Evolutionary conservation across 2,329 filamentous ascomycete genomes (phyloP).

Genomic region (Paraphoma sp.): DNA sequence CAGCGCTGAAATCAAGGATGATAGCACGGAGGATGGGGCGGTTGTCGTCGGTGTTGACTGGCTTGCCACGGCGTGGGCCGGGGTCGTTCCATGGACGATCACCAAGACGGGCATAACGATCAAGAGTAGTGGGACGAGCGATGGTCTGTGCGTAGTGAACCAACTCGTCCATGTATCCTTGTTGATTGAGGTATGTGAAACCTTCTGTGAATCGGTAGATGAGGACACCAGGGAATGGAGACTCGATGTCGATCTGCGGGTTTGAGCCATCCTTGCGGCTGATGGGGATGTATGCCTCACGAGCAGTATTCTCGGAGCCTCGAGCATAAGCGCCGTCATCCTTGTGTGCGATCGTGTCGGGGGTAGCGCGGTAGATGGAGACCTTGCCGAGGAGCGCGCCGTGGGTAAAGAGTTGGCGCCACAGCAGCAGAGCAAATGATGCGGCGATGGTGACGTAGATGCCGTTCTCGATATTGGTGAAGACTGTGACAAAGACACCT

Average conservation of each 20-base stretch:
- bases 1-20: slow-evolving; percentile 90
- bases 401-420: slow-evolving; percentile 80
- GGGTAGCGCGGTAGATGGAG: slow-evolving; percentile 82
- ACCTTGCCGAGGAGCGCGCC: slow-evolving; percentile 81
- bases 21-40: slow-evolving; percentile 82
- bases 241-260: slow-evolving; percentile 77
- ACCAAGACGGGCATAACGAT: slow-evolving; percentile 63
- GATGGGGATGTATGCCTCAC: slow-evolving; percentile 67
- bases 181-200: slow-evolving; percentile 95
- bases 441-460: slow-evolving; percentile 86
- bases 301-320: slow-evolving; percentile 12
- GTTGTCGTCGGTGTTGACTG: slow-evolving; percentile 54
- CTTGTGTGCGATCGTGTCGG: slow-evolving; percentile 70
- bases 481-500: slow-evolving; percentile 88
- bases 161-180: slow-evolving; percentile 80
- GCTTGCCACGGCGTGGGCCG: slow-evolving; percentile 68
- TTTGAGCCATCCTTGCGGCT: slow-evolving; percentile 91
- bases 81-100: slow-evolving; percentile 95
- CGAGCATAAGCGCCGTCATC: slow-evolving; percentile 19
- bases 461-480: slow-evolving; percentile 86
- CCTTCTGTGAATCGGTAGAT: slow-evolving; percentile 96
- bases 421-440: slow-evolving; percentile 80
- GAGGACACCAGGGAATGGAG: slow-evolving; percentile 89
- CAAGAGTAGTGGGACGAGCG: slow-evolving; percentile 77
- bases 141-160: slow-evolving; percentile 55